These are phyloP conservation scores for Brasilioporus rufonigricans DNA, from an alignment of 768 basidiomycete species.

Conservation along the genomic window DNA sequence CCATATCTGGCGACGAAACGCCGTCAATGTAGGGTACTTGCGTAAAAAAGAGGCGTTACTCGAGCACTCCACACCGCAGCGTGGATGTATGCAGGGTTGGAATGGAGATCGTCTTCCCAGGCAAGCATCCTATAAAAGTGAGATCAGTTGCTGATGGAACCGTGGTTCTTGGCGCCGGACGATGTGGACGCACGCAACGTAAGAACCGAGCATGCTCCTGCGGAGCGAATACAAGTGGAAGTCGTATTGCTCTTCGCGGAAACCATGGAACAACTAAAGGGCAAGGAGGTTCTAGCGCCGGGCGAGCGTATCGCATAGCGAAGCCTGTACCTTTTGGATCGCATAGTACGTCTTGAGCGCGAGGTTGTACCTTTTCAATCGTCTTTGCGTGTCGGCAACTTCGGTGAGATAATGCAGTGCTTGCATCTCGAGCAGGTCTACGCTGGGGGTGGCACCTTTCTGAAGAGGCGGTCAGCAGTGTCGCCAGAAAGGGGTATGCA, in stretches of 20 bases:
- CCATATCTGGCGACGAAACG: slow-evolving; percentile 56
- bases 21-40: slow-evolving; percentile 11
- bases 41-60: slow-evolving; percentile 38
- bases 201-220: slow-evolving; percentile 83
- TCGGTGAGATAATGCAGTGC: slow-evolving; percentile 84
- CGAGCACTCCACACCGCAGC: slow-evolving; percentile 70
- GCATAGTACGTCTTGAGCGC: slow-evolving; percentile 85
- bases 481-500: neutral
- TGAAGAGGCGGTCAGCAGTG: slow-evolving; percentile 32
- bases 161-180: neutral
- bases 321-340: slow-evolving; percentile 59
- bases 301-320: neutral
- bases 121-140: slow-evolving; percentile 55
- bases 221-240: slow-evolving; percentile 95
- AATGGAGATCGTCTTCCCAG: slow-evolving; percentile 80
- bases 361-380: slow-evolving; percentile 62
- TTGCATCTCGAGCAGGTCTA: slow-evolving; percentile 95
- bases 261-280: slow-evolving; percentile 71
- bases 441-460: slow-evolving; percentile 83
- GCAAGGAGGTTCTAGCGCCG: slow-evolving; percentile 4
- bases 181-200: slow-evolving; percentile 63
- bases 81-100: slow-evolving; percentile 72
- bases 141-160: slow-evolving; percentile 1
- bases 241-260: slow-evolving; percentile 96
- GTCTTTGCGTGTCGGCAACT: slow-evolving; percentile 70